These are phyloP conservation scores for Mycena olivaceomarginata DNA, from an alignment of 768 basidiomycete species.

Conservation along the genomic window DNA sequence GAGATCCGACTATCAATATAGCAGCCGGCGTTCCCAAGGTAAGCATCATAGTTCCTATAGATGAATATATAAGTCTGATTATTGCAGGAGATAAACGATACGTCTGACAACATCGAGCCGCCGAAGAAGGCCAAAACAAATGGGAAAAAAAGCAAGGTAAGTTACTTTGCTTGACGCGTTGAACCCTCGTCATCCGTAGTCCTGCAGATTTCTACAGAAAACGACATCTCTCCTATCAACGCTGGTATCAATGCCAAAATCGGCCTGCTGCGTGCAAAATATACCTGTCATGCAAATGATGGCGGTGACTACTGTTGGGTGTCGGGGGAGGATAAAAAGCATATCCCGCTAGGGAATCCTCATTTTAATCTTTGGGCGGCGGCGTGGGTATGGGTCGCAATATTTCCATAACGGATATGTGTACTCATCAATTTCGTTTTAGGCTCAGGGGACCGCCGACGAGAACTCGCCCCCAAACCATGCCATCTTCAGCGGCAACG, in stretches of 20 bases:
- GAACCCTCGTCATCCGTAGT: background rate
- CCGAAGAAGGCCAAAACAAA: constrained; percentile 7
- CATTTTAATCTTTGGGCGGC: constrained; percentile 34
- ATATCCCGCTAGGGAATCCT: background rate
- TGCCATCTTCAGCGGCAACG: no score
- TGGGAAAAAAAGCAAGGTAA: background rate
- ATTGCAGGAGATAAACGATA: no score
- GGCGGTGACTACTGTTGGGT: constrained; percentile 28
- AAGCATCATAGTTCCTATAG: background rate
- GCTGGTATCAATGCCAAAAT: constrained; percentile 22
- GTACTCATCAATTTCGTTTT: background rate
- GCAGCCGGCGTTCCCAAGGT: background rate
- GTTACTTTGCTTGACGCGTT: background rate
- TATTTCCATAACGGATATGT: background rate
- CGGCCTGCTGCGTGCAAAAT: background rate
- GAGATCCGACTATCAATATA: constrained; percentile 5
- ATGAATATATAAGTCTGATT: no score
- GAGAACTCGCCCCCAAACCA: constrained; percentile 3
- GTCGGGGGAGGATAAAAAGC: background rate
- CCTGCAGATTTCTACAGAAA: constrained; percentile 1
- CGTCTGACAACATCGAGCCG: background rate
- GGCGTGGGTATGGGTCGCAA: background rate
- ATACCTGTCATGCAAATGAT: constrained; percentile 14
- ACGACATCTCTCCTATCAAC: constrained; percentile 22
- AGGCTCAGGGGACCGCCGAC: background rate